phyloP scores from a whole-genome alignment of 306 rosid genomes.

The Trifolium dubium region DNA sequence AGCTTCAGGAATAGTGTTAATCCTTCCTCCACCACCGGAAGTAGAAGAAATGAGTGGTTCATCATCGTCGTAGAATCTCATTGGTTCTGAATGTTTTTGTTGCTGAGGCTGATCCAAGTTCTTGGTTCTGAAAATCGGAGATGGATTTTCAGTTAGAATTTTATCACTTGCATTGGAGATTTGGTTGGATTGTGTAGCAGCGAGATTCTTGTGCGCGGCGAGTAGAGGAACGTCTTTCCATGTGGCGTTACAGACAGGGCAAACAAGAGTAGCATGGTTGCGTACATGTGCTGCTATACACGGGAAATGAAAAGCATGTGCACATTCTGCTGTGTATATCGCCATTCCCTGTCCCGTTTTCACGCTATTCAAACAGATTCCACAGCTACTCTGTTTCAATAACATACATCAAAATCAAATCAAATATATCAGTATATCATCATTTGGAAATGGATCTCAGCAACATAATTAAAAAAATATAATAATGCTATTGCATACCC shows the following conservation, averaged over 20 bases:
- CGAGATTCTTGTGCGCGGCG: constrained; percentile 63
- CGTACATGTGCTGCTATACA: constrained; percentile 78
- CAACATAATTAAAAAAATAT: neutral
- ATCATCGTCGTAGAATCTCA: constrained; percentile 68
- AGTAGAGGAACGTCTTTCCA: constrained; percentile 94
- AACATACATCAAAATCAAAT: neutral
- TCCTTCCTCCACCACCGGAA: constrained; percentile 50
- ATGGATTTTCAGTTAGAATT: constrained; percentile 26
- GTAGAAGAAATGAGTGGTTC: constrained; percentile 69
- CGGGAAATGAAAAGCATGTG: constrained; percentile 92
- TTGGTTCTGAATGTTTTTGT: constrained; percentile 40
- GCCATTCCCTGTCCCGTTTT: constrained; percentile 97
- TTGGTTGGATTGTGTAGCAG: constrained; percentile 31
- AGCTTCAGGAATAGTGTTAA: constrained; percentile 71
- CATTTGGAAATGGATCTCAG: neutral
- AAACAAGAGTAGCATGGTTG: constrained; percentile 67
- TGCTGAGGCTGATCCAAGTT: constrained; percentile 21
- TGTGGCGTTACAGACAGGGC: constrained; percentile 81
- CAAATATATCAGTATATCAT: neutral
- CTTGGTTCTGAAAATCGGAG: constrained; percentile 41
- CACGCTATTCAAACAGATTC: constrained; percentile 87
- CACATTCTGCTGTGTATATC: constrained; percentile 94
- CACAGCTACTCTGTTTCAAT: constrained; percentile 81
- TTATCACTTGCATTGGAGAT: constrained; percentile 39
- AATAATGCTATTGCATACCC: constrained; percentile 47